A percentile compares a stretch with the other conserved stretches of the same genome.
These are phyloP conservation scores for Chrysosporium keratinophilum DNA, from an alignment of 2,329 filamentous ascomycete species.

Conservation along the genomic window DNA sequence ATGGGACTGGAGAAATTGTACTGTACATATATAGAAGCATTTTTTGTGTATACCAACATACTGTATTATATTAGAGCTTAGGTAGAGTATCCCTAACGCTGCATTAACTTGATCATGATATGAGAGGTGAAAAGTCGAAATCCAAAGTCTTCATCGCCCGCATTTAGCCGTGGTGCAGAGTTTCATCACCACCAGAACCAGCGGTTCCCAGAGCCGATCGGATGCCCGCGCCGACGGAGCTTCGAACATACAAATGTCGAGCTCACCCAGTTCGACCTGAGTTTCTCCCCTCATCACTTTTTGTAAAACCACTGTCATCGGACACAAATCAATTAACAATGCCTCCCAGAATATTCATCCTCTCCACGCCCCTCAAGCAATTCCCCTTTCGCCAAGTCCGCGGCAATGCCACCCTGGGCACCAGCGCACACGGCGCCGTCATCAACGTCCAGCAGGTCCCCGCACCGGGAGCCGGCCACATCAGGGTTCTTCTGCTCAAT, in stretches of 20 bases:
- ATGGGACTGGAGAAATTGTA: background rate
- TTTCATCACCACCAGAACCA: background rate
- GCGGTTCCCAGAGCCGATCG: conserved; percentile 6
- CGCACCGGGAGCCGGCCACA: conserved; percentile 68
- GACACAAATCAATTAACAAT: conserved; percentile 17
- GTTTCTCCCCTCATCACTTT: background rate
- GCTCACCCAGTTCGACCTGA: background rate
- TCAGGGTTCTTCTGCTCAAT: conserved; percentile 81
- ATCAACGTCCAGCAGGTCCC: conserved; percentile 65
- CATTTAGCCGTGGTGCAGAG: background rate
- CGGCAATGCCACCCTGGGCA: conserved; percentile 28
- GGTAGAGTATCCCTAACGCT: background rate
- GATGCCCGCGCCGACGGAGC: conserved; percentile 5
- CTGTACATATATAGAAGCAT: background rate
- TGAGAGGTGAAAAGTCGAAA: no score
- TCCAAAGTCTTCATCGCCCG: background rate
- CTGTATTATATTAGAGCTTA: background rate
- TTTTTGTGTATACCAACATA: background rate
- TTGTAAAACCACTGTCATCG: background rate
- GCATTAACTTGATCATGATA: no score
- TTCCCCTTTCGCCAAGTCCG: conserved; percentile 20
- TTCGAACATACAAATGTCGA: background rate
- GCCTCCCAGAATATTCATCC: conserved; percentile 23
- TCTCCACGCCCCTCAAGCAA: conserved; percentile 20
- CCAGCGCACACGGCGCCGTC: conserved; percentile 26